Evolutionary conservation across 768 basidiomycete species (phyloP).

Genomic region (Boletus tylopilopsis): DNA sequence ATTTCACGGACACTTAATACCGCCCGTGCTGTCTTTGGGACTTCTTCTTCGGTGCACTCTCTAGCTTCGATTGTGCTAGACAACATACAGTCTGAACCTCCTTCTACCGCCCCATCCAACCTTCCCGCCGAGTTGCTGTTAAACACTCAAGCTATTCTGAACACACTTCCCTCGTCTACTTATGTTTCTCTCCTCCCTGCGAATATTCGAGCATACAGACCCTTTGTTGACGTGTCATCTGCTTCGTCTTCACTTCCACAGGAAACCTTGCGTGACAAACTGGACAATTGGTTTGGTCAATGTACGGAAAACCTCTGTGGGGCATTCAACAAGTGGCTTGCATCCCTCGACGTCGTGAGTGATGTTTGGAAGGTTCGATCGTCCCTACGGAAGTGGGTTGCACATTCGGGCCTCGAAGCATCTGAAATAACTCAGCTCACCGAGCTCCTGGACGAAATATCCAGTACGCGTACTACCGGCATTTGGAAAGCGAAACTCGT

Average conservation of each 20-base stretch:
- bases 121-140: constrained; percentile 55
- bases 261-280: constrained; percentile 39
- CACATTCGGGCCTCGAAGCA: constrained; percentile 39
- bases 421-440: constrained; percentile 45
- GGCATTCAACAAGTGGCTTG: constrained; percentile 54
- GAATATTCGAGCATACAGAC: constrained; percentile 72
- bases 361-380: constrained; percentile 72
- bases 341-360: constrained; percentile 51
- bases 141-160: constrained; percentile 64
- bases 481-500: constrained; percentile 57
- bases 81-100: constrained; percentile 55
- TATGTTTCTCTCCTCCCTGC: constrained; percentile 76
- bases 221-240: constrained; percentile 74
- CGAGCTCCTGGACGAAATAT: constrained; percentile 49
- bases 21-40: constrained; percentile 55
- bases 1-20: constrained; percentile 57
- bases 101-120: constrained; percentile 17
- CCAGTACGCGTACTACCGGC: constrained; percentile 46
- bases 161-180: constrained; percentile 74
- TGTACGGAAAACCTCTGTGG: constrained; percentile 44
- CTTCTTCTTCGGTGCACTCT: constrained; percentile 34
- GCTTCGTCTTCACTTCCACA: constrained; percentile 49
- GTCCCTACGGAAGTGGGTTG: constrained; percentile 46
- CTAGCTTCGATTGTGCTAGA: constrained; percentile 56
- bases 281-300: constrained; percentile 63